These are phyloP conservation scores for Thalassiosira hispida DNA, from an alignment of 352 stramenopile genomes.

Conservation along the genomic window DNA sequence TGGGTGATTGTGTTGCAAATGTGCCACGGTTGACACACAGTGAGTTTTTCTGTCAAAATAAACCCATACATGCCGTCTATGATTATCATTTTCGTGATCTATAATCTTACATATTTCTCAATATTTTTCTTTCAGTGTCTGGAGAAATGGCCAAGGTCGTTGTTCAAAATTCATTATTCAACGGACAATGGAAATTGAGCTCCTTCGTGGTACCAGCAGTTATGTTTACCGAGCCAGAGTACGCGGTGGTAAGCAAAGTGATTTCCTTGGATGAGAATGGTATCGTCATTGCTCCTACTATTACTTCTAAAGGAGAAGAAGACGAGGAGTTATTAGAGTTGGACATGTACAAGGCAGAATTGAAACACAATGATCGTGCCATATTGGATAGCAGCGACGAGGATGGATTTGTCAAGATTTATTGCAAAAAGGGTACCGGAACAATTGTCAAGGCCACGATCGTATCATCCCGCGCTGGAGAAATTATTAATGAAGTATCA, in stretches of 20 bases:
- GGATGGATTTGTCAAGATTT: conserved; percentile 86
- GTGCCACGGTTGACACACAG: conserved; percentile 79
- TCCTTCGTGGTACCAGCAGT: conserved; percentile 86
- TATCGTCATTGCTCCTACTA: conserved; percentile 26
- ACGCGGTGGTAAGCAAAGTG: conserved; percentile 58
- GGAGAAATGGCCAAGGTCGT: conserved; percentile 85
- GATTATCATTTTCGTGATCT: background rate
- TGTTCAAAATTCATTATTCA: conserved; percentile 78
- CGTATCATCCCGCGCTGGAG: conserved; percentile 84
- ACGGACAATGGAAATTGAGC: conserved; percentile 76
- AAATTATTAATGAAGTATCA: conserved; percentile 89
- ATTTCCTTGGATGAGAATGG: conserved; percentile 44
- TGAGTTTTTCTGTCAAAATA: conserved; percentile 18
- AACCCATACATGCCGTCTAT: no score
- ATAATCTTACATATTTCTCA: background rate
- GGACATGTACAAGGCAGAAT: conserved; percentile 74
- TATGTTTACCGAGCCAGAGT: conserved; percentile 89
- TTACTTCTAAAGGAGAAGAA: background rate
- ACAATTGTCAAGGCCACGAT: conserved; percentile 87
- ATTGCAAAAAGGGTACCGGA: conserved; percentile 84
- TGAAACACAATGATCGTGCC: conserved; percentile 84
- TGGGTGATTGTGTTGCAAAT: conserved; percentile 85
- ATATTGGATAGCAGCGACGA: conserved; percentile 84
- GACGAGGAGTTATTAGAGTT: conserved; percentile 46
- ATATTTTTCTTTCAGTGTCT: conserved; percentile 39